A percentile compares a stretch with the other conserved stretches of the same genome.
Conservation (phyloP, 192 early-diverging fungal species). For the Coemansia sp. region DNA sequence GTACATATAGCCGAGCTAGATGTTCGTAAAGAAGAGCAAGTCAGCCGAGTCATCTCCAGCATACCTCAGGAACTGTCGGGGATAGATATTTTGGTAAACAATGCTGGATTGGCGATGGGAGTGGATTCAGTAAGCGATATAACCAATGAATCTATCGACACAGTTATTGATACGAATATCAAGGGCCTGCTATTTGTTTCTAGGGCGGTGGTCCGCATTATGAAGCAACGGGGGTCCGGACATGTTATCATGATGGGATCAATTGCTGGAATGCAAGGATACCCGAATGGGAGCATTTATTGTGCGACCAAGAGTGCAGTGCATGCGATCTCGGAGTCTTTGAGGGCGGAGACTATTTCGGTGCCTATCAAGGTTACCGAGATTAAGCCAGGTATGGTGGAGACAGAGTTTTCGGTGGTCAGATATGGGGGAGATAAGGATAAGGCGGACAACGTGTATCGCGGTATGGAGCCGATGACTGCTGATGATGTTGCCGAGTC, state of each 20-base stretch:
- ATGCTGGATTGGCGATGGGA: slow-evolving; percentile 80
- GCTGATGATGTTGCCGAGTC: slow-evolving; percentile 73
- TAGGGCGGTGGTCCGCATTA: slow-evolving; percentile 73
- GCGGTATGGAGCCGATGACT: slow-evolving; percentile 67
- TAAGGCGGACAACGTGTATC: slow-evolving; percentile 72
- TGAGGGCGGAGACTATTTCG: slow-evolving; percentile 73
- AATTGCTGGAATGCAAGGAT: slow-evolving; percentile 64
- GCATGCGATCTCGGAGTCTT: slow-evolving; percentile 70
- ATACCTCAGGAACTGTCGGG: slow-evolving; percentile 57
- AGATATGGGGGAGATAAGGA: slow-evolving; percentile 67
- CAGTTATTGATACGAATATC: slow-evolving; percentile 88
- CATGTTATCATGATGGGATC: slow-evolving; percentile 85
- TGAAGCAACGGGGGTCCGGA: slow-evolving; percentile 64
- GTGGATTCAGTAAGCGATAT: slow-evolving; percentile 65
- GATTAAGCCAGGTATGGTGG: slow-evolving; percentile 81
- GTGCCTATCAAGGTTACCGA: slow-evolving; percentile 71
- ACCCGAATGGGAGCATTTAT: slow-evolving; percentile 75
- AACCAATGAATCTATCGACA: slow-evolving; percentile 62
- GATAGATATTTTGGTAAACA: slow-evolving; percentile 86
- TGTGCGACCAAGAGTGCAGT: slow-evolving; percentile 83
- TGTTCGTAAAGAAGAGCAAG: slow-evolving; percentile 60
- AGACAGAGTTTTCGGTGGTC: slow-evolving; percentile 89
- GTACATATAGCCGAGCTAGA: slow-evolving; percentile 69
- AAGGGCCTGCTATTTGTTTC: slow-evolving; percentile 82
- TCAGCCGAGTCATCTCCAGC: slow-evolving; percentile 45